A percentile compares a stretch with the other conserved stretches of the same genome.
Conservation (phyloP, 2,329 filamentous ascomycete species). For the Tolypocladium nubicola region DNA sequence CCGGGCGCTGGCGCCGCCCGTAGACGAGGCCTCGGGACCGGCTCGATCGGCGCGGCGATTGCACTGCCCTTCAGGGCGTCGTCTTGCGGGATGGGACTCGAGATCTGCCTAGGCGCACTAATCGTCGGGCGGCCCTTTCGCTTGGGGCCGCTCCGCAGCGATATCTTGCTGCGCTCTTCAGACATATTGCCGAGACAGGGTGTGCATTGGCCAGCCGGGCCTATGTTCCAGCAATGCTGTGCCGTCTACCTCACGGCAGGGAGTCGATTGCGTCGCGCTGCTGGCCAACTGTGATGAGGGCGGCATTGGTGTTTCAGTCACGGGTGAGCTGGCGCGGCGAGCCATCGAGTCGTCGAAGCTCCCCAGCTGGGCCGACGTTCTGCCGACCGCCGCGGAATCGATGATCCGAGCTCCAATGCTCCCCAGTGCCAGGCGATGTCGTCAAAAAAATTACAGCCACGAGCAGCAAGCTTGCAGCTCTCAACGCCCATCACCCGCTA, state of each 20-base stretch:
- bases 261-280: not conserved
- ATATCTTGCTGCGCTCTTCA: conserved; percentile 51
- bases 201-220: not conserved
- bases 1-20: conserved; percentile 40
- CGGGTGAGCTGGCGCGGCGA: not conserved
- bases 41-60: conserved; percentile 10
- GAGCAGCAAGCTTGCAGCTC: not conserved
- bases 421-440: conserved; percentile 2
- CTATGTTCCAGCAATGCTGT: not conserved
- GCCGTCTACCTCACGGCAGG: not conserved
- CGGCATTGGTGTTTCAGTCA: not conserved
- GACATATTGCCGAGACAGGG: conserved; percentile 35
- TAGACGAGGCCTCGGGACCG: conserved; percentile 26
- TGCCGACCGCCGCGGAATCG: conserved; percentile 9
- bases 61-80: conserved; percentile 20
- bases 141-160: conserved; percentile 50
- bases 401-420: conserved; percentile 5
- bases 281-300: not conserved
- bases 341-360: not conserved
- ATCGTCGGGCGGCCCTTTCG: conserved; percentile 51
- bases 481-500: not conserved
- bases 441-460: conserved; percentile 6
- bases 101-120: conserved; percentile 53
- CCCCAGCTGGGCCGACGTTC: conserved; percentile 10
- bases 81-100: conserved; percentile 46